These are phyloP conservation scores for Cyberlindnera meyerae DNA, from an alignment of 805 yeast genomes.

Conservation along the genomic window DNA sequence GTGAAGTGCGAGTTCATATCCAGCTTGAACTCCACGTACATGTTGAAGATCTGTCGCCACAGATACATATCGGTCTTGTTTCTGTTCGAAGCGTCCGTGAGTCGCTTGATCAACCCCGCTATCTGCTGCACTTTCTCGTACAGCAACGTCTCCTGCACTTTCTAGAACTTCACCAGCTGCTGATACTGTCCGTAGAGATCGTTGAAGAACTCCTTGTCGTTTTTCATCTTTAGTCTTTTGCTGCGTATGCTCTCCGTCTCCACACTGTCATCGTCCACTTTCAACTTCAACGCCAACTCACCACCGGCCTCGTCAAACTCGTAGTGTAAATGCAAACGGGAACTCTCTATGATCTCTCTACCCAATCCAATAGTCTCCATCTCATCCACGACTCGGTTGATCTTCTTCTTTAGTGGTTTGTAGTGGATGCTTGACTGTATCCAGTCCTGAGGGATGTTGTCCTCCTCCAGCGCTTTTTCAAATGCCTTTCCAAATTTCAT, in stretches of 20 bases:
- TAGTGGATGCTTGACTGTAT: constrained; percentile 63
- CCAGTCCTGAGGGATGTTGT: constrained; percentile 66
- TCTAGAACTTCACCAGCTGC: constrained; percentile 33
- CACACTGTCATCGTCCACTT: constrained; percentile 9
- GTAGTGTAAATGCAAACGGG: constrained; percentile 13
- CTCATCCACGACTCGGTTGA: constrained; percentile 60
- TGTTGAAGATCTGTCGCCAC: constrained; percentile 66
- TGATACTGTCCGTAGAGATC: constrained; percentile 15
- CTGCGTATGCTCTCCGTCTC: constrained; percentile 11
- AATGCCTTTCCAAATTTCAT: constrained; percentile 78
- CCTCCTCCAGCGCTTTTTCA: constrained; percentile 56
- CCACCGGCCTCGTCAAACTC: constrained; percentile 14
- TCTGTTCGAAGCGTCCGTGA: constrained; percentile 21
- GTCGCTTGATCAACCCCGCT: constrained; percentile 29
- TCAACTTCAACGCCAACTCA: constrained; percentile 8
- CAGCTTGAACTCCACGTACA: constrained; percentile 62
- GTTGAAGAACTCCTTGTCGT: constrained; percentile 19
- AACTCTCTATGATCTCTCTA: constrained; percentile 30
- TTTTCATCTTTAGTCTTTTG: constrained; percentile 6
- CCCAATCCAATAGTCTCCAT: constrained; percentile 54
- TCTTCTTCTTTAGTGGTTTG: constrained; percentile 63
- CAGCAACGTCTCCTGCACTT: constrained; percentile 41
- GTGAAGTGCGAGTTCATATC: constrained; percentile 48
- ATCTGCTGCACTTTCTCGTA: constrained; percentile 8
- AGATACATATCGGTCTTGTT: constrained; percentile 52